Evolutionary conservation across 2,329 filamentous ascomycete species (phyloP).

Genomic region (Xylogone sp.): DNA sequence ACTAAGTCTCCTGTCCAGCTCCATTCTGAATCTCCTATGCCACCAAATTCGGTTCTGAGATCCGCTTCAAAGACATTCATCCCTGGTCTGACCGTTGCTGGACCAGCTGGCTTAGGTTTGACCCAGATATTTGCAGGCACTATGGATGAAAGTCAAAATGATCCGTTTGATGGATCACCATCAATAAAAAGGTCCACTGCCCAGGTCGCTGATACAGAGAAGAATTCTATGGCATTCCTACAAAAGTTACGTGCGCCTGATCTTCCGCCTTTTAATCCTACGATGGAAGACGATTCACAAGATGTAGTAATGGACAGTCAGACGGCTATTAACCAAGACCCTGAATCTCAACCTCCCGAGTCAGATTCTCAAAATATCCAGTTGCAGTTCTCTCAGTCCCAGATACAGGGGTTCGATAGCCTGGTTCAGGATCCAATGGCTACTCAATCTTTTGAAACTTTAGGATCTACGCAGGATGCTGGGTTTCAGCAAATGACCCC

Average conservation of each 20-base stretch:
- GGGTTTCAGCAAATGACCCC: slow-evolving; percentile 74
- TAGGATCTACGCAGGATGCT: slow-evolving; percentile 76
- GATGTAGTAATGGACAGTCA: slow-evolving; percentile 48
- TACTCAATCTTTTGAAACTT: slow-evolving; percentile 65
- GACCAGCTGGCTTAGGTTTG: slow-evolving; percentile 65
- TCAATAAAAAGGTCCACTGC: slow-evolving; percentile 1
- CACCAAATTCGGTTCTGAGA: slow-evolving; percentile 61
- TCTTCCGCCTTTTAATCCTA: slow-evolving; percentile 40
- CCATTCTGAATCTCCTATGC: slow-evolving; percentile 41
- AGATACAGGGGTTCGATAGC: slow-evolving; percentile 55
- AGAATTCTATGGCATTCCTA: slow-evolving; percentile 46
- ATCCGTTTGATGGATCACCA: slow-evolving; percentile 22
- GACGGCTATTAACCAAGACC: slow-evolving; percentile 27
- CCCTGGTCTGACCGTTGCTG: slow-evolving; percentile 60
- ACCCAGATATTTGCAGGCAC: slow-evolving; percentile 91
- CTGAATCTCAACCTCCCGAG: slow-evolving; percentile 37
- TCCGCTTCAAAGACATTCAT: slow-evolving; percentile 68
- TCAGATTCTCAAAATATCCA: slow-evolving; percentile 35
- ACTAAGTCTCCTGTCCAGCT: slow-evolving; percentile 25
- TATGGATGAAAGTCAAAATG: slow-evolving; percentile 61
- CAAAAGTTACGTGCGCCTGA: slow-evolving; percentile 47
- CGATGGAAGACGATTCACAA: slow-evolving; percentile 35
- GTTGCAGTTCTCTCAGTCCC: slow-evolving; percentile 58
- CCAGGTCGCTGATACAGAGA: slow-evolving; percentile 15
- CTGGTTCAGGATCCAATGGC: slow-evolving; percentile 39